phyloP scores from a whole-genome alignment of 2,329 filamentous ascomycete species.

The Leptodontidium sp. region DNA sequence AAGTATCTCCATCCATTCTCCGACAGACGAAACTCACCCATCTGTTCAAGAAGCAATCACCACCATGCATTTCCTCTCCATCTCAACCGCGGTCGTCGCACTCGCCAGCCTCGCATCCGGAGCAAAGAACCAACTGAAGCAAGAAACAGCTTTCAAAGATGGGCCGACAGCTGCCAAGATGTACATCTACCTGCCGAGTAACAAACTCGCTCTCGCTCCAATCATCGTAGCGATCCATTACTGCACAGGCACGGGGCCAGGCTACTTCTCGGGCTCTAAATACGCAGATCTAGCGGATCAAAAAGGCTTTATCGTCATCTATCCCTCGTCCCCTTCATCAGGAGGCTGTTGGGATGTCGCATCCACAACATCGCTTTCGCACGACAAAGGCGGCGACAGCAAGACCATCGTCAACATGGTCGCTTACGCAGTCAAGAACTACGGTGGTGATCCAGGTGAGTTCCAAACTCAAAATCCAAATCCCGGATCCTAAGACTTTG shows the following conservation, averaged over 20 bases:
- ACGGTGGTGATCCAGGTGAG: constrained; percentile 55
- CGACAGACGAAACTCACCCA: neutral
- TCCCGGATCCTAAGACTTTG: too few species aligned
- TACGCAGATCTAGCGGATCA: constrained; percentile 61
- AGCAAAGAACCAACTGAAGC: constrained; percentile 27
- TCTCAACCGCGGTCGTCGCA: constrained; percentile 21
- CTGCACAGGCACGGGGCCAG: constrained; percentile 52
- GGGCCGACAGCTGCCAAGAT: constrained; percentile 39
- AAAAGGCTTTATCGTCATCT: constrained; percentile 68
- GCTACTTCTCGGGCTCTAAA: constrained; percentile 45
- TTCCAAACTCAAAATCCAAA: too few species aligned
- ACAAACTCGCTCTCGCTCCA: constrained; percentile 31
- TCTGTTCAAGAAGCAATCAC: neutral
- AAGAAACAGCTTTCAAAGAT: constrained; percentile 36
- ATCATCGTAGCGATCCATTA: constrained; percentile 44
- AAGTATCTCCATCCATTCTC: neutral
- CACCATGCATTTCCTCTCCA: constrained; percentile 25
- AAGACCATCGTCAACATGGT: constrained; percentile 68
- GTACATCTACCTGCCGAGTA: constrained; percentile 42
- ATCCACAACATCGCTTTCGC: constrained; percentile 55
- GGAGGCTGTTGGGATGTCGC: constrained; percentile 68
- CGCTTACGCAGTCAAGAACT: constrained; percentile 59
- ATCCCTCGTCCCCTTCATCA: constrained; percentile 60
- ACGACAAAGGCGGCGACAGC: constrained; percentile 64
- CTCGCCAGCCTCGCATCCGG: constrained; percentile 23